Base-by-base conservation (phyloP, 352 stramenopile genomes). In the Elongisporangium undulatum region DNA sequence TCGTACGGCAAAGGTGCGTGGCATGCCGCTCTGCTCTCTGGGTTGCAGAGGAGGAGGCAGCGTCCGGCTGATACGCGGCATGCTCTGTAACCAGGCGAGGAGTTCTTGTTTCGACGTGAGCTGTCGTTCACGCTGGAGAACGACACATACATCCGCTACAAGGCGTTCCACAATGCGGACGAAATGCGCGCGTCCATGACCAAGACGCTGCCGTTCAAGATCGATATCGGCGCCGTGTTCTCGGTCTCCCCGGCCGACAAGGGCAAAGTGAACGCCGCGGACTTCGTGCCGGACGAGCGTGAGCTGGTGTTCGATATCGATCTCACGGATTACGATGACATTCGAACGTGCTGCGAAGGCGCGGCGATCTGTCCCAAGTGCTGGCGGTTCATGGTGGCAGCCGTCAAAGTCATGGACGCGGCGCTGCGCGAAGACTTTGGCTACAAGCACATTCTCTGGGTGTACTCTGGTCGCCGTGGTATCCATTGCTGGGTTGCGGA, bases 301-400 rank as follows among this genome's bases (percentile, higher is more conserved):
- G 98, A 99, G 72, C 87, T 99, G 16, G 97, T 99, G 26, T 99
- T 99, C 69, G 98, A 99, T 96, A 98, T 99, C 67, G 98, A 99
- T 97, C 75, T 99, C 10, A 99, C 97, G 0, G 98, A 99, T 78
- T 99, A 99, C 88, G 97, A 99, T 73, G 94, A 98, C 66, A 96
- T 99, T 50, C 91, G 97, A 26, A 98, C 94, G 48, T 99, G 97
- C 79, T 98, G 94, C 68, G 76, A 85, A 23, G 92, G 87, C 24
- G 94, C 94, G 4, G 61, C 83, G 59, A 98, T 98, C 38, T 98
- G 95, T 68, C 52, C 62, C n/a, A 85, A 87, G 59, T 99, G 97
- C 82, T 99, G 98, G 98, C 85, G 82, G 38, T 99, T 99, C 66
- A 99, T 99, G 97, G 78, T 91, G 19, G 97, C 97, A 53, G 97